Evolutionary conservation across 2,329 filamentous ascomycete genomes (phyloP).

Genomic region (Penicillium sp.): DNA sequence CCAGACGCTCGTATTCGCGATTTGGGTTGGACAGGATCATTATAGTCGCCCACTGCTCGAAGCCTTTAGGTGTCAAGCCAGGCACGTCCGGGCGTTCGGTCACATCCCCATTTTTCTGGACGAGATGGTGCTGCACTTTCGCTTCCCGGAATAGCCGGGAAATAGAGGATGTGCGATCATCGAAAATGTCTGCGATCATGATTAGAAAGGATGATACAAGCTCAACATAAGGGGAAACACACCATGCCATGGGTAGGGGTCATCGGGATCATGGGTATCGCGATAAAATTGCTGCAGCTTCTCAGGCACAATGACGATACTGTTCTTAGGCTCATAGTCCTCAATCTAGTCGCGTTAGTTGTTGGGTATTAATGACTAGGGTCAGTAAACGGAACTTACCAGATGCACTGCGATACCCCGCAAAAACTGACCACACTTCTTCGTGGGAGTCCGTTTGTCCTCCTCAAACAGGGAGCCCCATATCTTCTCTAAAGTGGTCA

Average conservation of each 20-base stretch:
- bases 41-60: constrained; percentile 70
- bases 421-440: constrained; percentile 69
- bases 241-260: constrained; percentile 71
- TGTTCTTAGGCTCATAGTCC: constrained; percentile 67
- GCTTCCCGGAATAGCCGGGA: constrained; percentile 60
- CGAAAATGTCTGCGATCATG: constrained; percentile 54
- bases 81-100: constrained; percentile 61
- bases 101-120: constrained; percentile 53
- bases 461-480: constrained; percentile 76
- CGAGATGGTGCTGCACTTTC: constrained; percentile 63
- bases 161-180: constrained; percentile 55
- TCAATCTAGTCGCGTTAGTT: constrained; percentile 58
- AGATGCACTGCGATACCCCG: constrained; percentile 73
- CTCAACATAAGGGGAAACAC: background rate
- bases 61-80: constrained; percentile 67
- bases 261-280: constrained; percentile 63
- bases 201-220: constrained; percentile 10
- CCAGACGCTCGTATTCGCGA: constrained; percentile 70
- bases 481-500: constrained; percentile 67
- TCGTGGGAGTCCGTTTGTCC: constrained; percentile 66
- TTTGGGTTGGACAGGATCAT: constrained; percentile 77
- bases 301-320: constrained; percentile 71
- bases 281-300: constrained; percentile 77
- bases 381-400: constrained; percentile 48
- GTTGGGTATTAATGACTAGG: background rate